These are phyloP conservation scores for Neurospora sp. DNA, from an alignment of 495 filamentous ascomycete species.

Conservation along the genomic window DNA sequence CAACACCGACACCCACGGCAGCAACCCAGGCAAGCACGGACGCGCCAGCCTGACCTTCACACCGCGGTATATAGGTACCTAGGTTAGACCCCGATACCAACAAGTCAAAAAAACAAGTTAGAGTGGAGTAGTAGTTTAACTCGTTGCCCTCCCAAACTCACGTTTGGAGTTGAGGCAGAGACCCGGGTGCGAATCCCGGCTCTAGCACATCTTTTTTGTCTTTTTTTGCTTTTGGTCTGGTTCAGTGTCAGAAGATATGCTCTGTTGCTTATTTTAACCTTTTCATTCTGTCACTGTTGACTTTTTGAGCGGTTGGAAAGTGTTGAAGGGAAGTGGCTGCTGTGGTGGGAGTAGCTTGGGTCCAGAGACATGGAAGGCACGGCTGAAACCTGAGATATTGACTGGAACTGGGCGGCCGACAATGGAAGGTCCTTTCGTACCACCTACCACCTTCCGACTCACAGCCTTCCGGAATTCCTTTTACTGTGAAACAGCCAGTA, in stretches of 20 bases:
- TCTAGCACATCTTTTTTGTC: slow-evolving; percentile 6
- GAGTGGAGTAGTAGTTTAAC: slow-evolving; percentile 22
- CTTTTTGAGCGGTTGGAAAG: not conserved
- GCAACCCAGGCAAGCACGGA: not conserved
- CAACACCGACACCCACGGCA: not conserved
- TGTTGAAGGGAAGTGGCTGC: not conserved
- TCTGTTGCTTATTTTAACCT: rapidly evolving
- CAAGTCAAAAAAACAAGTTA: not conserved
- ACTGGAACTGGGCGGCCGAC: not conserved
- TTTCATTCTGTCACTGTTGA: not conserved
- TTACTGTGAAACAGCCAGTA: not conserved
- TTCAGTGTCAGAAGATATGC: too few relatives aligned
- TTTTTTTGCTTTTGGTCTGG: not conserved
- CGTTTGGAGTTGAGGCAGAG: slow-evolving; percentile 5
- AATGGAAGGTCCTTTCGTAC: too few relatives aligned
- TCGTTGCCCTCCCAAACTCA: slow-evolving; percentile 16
- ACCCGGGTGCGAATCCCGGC: slow-evolving; percentile 19
- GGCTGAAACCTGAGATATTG: not conserved
- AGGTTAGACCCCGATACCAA: not conserved
- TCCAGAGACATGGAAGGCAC: not conserved
- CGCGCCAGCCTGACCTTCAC: not conserved
- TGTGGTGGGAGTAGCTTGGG: not conserved
- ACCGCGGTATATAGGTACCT: not conserved
- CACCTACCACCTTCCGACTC: not conserved
- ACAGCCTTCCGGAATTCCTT: not conserved